Evolutionary conservation across 1,284 basidiomycete genomes (phyloP).

Genomic region (Gomphus bonarii): DNA sequence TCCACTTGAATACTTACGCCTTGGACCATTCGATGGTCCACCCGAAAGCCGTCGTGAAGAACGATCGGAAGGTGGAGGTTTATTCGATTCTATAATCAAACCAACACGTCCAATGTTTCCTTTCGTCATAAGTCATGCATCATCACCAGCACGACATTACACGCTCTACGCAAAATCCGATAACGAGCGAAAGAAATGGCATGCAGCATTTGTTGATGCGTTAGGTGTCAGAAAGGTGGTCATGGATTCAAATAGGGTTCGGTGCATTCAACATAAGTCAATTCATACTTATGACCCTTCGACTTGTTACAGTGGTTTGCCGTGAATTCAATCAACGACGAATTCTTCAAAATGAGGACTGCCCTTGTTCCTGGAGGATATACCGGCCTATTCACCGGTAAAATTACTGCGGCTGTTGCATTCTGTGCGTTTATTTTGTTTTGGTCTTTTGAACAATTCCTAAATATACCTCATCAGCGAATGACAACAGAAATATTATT

Average conservation of each 20-base stretch:
- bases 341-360: constrained; percentile 44
- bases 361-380: constrained; percentile 21
- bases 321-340: constrained; percentile 44
- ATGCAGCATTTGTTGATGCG: constrained; percentile 46
- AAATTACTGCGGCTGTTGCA: constrained; percentile 43
- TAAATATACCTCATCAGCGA: constrained; percentile 25
- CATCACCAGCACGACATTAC: constrained; percentile 45
- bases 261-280: not conserved
- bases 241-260: constrained; percentile 63
- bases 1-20: constrained; percentile 61
- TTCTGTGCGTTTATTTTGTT: constrained; percentile 40
- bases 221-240: constrained; percentile 48
- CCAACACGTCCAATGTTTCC: constrained; percentile 48
- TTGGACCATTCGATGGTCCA: constrained; percentile 49
- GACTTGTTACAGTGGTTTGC: constrained; percentile 48
- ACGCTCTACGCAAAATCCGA: constrained; percentile 60
- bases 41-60: constrained; percentile 53
- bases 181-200: constrained; percentile 47
- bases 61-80: constrained; percentile 37
- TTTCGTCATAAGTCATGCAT: constrained; percentile 64
- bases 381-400: constrained; percentile 39
- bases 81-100: constrained; percentile 45
- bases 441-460: not conserved
- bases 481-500: constrained; percentile 41
- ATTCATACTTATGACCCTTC: constrained; percentile 2